Evolutionary conservation across 345 rosid species (phyloP), one percentile per base, ranked within the genome.

Genomic region (Microcos paniculata): DNA sequence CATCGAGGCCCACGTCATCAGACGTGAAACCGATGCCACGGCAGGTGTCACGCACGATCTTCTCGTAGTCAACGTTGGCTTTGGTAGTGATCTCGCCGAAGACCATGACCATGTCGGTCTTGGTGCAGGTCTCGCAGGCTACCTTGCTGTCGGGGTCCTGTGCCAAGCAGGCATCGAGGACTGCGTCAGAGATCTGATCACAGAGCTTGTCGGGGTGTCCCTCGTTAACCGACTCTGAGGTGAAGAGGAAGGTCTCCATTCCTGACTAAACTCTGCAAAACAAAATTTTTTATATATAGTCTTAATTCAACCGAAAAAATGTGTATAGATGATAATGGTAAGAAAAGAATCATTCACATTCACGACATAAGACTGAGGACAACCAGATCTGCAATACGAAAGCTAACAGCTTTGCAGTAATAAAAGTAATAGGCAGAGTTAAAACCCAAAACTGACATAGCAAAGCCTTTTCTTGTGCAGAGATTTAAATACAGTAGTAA

Each of bases 131-230:
- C 82, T 90, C 94, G 45, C 94, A 90, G 5, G 94, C 94, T 12
- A 90, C 94, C 80, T 88, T 90, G 87, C 94, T 90, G 51, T 90
- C 94, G 1, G 92, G 84, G 79, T 90, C 94, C 78, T 87, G 89
- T 11, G 84, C 88, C 43, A 90, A 79, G 30, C 94, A 90, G 42
- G 94, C 92, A 26, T 90, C 94, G 28, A 90, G 94, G 67, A 90
- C 82, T 0, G 94, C 94, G 26, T 90, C 92, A 6, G 94, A 90
- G 80, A 90, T 80, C 85, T 90, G 94, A 78, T 90, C 94, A 12
- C 94, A 90, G 14, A 90, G 92, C 84, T 90, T 90, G 85, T 90
- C 94, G 1, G 94, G 94, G 61, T 90, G 94, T 49, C 94, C 94
- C 83, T 90, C 94, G 81, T 90, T 90, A 26, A 90, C 94, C 0